Conservation (phyloP, 208 protist genomes). For the Acanthamoeba comandoni region DNA sequence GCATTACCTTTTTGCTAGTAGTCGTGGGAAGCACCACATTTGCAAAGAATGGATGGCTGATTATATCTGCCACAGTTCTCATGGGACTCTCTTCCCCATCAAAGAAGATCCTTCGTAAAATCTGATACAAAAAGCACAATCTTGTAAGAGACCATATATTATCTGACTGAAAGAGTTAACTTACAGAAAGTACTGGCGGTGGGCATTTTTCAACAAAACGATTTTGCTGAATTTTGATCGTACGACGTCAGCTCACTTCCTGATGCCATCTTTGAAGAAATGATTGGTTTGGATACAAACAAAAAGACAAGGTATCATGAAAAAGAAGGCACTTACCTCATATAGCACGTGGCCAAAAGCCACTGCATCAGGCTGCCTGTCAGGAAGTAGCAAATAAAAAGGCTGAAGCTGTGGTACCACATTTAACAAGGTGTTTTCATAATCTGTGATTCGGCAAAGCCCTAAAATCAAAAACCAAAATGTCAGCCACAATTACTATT, state of each 20-base stretch:
- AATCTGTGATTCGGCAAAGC: slow-evolving; percentile 16
- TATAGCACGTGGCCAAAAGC: slow-evolving; percentile 61
- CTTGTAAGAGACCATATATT: no score
- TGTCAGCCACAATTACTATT: background rate
- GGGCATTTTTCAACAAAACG: no score
- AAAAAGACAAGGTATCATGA: background rate
- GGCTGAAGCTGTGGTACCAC: slow-evolving; percentile 28
- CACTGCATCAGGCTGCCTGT: slow-evolving; percentile 2
- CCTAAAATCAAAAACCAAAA: background rate
- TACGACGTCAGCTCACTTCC: slow-evolving; percentile 8
- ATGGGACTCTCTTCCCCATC: no score
- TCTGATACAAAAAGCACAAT: no score
- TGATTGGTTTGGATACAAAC: background rate
- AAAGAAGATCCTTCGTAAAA: no score
- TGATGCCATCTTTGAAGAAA: background rate
- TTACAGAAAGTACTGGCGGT: no score
- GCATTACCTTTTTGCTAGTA: no score
- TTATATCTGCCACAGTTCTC: no score
- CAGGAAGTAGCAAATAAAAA: slow-evolving; percentile 2
- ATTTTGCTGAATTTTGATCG: no score
- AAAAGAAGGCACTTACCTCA: background rate
- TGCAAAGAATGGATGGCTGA: no score
- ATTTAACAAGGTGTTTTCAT: slow-evolving; percentile 57
- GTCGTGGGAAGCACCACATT: no score
- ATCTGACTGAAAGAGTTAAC: no score